Evolutionary conservation across 805 yeast species (phyloP).

Genomic region (Wickerhamomyces hampshirensis): DNA sequence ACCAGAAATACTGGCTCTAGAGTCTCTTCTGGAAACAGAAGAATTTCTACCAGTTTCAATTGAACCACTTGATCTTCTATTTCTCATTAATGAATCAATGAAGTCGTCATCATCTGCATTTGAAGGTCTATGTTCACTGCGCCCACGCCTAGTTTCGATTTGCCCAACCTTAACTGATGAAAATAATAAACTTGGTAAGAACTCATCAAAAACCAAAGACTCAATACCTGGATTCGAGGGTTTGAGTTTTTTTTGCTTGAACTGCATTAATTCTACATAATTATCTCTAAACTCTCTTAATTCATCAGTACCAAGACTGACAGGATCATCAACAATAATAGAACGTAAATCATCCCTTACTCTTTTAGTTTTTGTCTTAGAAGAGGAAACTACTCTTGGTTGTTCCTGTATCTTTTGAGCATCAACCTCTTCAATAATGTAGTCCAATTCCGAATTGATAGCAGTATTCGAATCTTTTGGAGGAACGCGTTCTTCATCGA

Average conservation of each 20-base stretch:
- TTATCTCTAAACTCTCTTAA: constrained; percentile 22
- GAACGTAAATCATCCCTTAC: not conserved
- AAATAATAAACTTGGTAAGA: not conserved
- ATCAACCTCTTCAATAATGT: constrained; percentile 13
- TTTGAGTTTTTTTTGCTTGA: constrained; percentile 1
- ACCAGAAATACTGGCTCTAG: constrained; percentile 21
- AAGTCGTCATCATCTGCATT: constrained; percentile 22
- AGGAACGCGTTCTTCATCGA: constrained; percentile 2
- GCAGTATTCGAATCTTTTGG: not conserved
- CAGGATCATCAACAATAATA: constrained; percentile 14
- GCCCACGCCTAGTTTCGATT: constrained; percentile 3
- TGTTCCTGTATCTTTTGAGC: not conserved
- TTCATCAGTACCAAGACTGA: constrained; percentile 19
- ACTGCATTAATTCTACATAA: constrained; percentile 16
- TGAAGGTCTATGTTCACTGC: constrained; percentile 1
- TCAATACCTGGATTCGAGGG: not conserved
- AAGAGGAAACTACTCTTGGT: not conserved
- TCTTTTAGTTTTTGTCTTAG: constrained; percentile 4
- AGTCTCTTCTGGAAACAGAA: constrained; percentile 20
- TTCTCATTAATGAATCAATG: constrained; percentile 21
- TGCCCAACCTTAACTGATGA: not conserved
- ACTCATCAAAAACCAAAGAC: not conserved
- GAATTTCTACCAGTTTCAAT: constrained; percentile 22
- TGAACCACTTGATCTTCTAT: constrained; percentile 22
- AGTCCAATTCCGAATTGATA: constrained; percentile 8